Percentiles rank a stretch among this genome's conserved stretches.
Evolutionary conservation across 768 basidiomycete genomes (phyloP).

Genomic region (Lactarius trivialis): DNA sequence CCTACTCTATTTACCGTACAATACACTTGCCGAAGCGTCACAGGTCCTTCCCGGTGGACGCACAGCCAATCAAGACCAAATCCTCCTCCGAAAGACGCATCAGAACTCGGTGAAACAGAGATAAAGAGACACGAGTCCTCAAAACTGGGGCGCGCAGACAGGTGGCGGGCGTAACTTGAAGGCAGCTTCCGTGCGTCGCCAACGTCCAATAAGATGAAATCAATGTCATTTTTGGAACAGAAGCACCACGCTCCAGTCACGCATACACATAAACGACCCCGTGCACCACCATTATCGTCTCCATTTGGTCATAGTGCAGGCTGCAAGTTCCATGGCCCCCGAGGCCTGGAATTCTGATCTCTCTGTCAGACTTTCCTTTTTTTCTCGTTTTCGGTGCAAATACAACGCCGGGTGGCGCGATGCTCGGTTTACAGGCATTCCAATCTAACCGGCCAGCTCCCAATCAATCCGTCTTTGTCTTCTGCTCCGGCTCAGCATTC

Average conservation of each 20-base stretch:
- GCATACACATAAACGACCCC: neutral
- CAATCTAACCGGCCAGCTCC: neutral
- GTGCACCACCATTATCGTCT: neutral
- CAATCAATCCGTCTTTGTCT: slow-evolving; percentile 20
- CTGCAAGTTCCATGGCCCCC: neutral
- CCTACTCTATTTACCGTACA: no score
- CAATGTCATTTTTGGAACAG: neutral
- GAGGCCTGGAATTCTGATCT: neutral
- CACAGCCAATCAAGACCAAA: neutral
- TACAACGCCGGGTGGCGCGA: neutral
- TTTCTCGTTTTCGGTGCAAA: neutral
- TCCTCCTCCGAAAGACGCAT: neutral
- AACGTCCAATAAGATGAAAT: neutral
- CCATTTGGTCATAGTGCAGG: neutral
- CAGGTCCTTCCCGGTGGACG: neutral
- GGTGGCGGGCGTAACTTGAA: neutral
- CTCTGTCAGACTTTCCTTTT: neutral
- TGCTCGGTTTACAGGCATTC: neutral
- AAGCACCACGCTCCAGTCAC: neutral
- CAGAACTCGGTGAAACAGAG: neutral
- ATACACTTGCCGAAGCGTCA: neutral
- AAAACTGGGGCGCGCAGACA: neutral
- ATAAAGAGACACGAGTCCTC: neutral
- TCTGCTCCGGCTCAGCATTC: slow-evolving; percentile 3
- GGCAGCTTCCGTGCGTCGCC: neutral